Base-by-base conservation (phyloP, 345 rosid genomes). In the Pistacia atlantica region DNA sequence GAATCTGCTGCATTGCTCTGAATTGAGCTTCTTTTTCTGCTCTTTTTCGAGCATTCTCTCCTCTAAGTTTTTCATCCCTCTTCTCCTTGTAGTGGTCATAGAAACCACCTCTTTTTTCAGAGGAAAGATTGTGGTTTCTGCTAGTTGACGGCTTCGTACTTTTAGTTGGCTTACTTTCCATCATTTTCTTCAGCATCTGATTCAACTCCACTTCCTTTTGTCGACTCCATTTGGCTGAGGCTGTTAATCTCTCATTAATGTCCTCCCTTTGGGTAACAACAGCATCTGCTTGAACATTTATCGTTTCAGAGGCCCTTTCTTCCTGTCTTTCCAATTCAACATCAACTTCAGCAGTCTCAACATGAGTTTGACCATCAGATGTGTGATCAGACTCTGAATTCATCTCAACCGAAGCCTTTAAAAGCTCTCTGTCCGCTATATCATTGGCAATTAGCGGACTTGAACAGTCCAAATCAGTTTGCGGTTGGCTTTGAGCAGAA, bases 41-140 rank as follows among this genome's bases (percentile, higher is more conserved):
- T 74, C 81, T 74, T 76, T 80, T 83, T 55, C 84, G 81, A 62
- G 85, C 81, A 83, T 84, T 82, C 82, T 85, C 87, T 72, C 88
- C 92, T 84, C 83, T 76, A 75, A 90, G 84, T 74, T 88, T 90
- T 77, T 84, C 84, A 78, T 88, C 87, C 74, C 92, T 81, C 83
- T 82, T 88, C 80, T 86, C 88, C 81, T 79, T 87, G 85, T 87
- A 88, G 75, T 82, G 84, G 60, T 85, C 85, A 74, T 88, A 88
- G 69, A 85, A 87, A 22, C 90, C 89, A 78, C 88, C 89, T 76
- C 88, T 85, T 65, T 86, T 82, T 78, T 85, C 88, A 51, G 80
- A 77, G 22, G 81, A 69, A 37, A 51, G 78, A 52, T 77, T 80
- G 71, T 81, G 78, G 64, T 38, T 80, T 67, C 35, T 74, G 68